Evolutionary conservation across 305 asterid genomes (phyloP), one percentile per base, ranked within the genome.

Genomic region (Fraxinus nigra): DNA sequence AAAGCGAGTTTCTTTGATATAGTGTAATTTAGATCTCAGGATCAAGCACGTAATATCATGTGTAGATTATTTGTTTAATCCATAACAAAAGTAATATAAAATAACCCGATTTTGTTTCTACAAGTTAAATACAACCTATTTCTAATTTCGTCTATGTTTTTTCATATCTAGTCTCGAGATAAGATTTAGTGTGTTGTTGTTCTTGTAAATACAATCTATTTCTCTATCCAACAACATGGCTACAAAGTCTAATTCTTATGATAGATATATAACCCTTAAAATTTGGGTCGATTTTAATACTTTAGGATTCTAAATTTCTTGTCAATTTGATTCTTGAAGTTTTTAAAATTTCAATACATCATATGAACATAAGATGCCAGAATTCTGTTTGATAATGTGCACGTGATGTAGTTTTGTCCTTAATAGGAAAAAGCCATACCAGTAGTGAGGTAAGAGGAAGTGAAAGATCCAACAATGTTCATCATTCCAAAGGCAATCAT

Each of bases 401-500:
- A 32, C 5, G 75, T 70, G 75, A 70, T 13, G 75, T 33, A 16
- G 5, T 70, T 70, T 77, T 77, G 80, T 34, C 63, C 22, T 20
- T 32, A n/a, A 7, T 54, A 70, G 48, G 28, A 22, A 28, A 72
- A 14, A 40, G 72, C 3, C 75, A 51, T 87, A 94, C 98, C 99
- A n/a, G 99, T 89, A 46, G 99, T 96, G 37, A 96, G 92, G 88
- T 94, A 96, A 76, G 98, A 96, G 46, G 97, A 96, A 54, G 98
- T 91, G 93, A 91, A 94, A 65, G 99, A 94, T 14, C 99, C 99
- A 20, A 80, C 92, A 33, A 96, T 92, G 37, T 96, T 96, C 99
- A 96, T 96, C 87, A 87, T 88, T 35, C 99, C 98, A 76, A 96
- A 84, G 78, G 99, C 99, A 30, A 96, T 90, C 99, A 96, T 96